phyloP scores from a whole-genome alignment of 1,284 basidiomycete genomes.

The Irpex rosettiformis region DNA sequence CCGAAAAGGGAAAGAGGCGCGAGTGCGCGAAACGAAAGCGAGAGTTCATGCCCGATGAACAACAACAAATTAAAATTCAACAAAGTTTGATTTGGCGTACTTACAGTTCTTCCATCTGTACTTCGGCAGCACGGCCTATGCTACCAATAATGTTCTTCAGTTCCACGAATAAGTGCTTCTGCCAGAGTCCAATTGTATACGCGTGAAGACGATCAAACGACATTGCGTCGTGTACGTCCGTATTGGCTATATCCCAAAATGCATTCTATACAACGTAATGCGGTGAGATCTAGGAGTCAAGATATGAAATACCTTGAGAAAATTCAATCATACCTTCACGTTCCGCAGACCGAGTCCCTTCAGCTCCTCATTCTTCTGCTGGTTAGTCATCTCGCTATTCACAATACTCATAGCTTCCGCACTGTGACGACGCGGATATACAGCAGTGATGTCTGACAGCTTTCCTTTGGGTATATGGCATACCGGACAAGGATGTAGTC shows the following conservation, averaged over 20 bases:
- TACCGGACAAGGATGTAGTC: slow-evolving; percentile 7
- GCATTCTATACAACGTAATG: slow-evolving; percentile 12
- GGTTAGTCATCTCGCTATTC: neutral
- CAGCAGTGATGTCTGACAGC: neutral
- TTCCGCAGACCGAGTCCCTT: slow-evolving; percentile 7
- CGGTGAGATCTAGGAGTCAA: neutral
- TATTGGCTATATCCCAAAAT: slow-evolving; percentile 12
- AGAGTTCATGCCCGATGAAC: neutral
- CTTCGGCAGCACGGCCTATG: too few relatives aligned
- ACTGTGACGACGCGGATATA: neutral
- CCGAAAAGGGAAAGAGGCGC: neutral
- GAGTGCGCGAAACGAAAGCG: neutral
- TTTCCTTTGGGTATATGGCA: slow-evolving; percentile 5
- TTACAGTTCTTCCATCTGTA: too few relatives aligned
- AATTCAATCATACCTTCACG: slow-evolving; percentile 3
- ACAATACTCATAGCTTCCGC: neutral
- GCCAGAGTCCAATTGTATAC: slow-evolving; percentile 6
- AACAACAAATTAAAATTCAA: neutral
- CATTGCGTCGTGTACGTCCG: slow-evolving; percentile 7
- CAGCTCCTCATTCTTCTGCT: slow-evolving; percentile 3
- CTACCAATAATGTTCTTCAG: slow-evolving; percentile 5
- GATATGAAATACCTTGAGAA: neutral
- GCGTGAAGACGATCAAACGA: slow-evolving; percentile 16
- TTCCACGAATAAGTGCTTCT: slow-evolving; percentile 10
- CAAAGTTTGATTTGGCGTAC: too few relatives aligned